phyloP scores from a whole-genome alignment of 202 grass and related monocot species.

The Setaria viridis region DNA sequence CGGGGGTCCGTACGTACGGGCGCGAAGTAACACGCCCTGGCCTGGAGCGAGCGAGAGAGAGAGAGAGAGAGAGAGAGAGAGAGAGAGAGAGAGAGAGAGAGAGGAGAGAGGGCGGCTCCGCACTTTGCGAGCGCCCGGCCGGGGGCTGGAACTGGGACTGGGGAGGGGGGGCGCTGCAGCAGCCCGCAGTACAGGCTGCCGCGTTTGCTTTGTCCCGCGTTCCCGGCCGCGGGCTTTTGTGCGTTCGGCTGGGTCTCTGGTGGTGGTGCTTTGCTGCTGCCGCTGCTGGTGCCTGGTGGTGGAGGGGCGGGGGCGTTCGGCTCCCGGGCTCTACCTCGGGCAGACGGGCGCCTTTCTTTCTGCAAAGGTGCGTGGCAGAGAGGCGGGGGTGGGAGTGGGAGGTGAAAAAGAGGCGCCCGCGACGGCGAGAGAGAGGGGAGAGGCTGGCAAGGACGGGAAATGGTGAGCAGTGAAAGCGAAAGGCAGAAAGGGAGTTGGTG shows the following conservation, averaged over 20 bases:
- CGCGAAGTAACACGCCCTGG: slow-evolving; percentile 4
- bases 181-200: slow-evolving; percentile 26
- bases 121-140: slow-evolving; percentile 48
- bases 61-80: slow-evolving; percentile 24
- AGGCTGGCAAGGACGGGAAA: slow-evolving; percentile 51
- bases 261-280: slow-evolving; percentile 19
- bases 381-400: background rate
- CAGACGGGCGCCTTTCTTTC: slow-evolving; percentile 61
- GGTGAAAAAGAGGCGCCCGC: slow-evolving; percentile 45
- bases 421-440: slow-evolving; percentile 1
- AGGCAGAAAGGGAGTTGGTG: slow-evolving; percentile 64
- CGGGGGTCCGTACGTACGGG: background rate
- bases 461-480: slow-evolving; percentile 74
- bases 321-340: slow-evolving; percentile 21
- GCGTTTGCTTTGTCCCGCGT: slow-evolving; percentile 32
- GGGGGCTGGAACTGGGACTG: background rate
- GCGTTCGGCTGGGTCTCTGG: slow-evolving; percentile 21
- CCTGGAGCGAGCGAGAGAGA: slow-evolving; percentile 46
- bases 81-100: slow-evolving; percentile 32
- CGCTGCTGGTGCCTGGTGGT: background rate
- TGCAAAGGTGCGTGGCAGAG: slow-evolving; percentile 60
- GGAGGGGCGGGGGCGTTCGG: slow-evolving; percentile 11
- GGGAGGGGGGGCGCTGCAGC: background rate
- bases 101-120: slow-evolving; percentile 33
- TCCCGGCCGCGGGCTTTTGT: slow-evolving; percentile 52